Base-by-base conservation (phyloP, 305 asterid species). In the Rubia balearica region DNA sequence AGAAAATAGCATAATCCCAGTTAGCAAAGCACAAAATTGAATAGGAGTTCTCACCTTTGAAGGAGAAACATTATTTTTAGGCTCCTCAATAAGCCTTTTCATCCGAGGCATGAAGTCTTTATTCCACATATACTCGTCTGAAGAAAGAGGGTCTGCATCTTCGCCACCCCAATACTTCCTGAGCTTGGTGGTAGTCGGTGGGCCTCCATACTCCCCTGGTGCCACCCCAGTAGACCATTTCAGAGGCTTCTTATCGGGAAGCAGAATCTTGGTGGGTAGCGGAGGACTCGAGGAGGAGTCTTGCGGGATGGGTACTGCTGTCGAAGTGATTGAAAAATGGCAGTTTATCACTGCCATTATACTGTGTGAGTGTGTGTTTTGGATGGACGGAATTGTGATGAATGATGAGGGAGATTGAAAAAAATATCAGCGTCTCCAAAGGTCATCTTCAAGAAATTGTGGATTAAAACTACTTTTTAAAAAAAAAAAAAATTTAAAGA, bases 111-210 rank as follows among this genome's bases (percentile, higher is more conserved):
- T 87, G 84, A 93, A 90, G 73, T 93, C 96, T 79, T 73, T 93
- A 72, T 93, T 93, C 98, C 98, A 93, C 78, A 93, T 64, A 72
- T 78, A 93, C 68, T 88, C 97, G 74, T 93, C 95, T 45, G 86
- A 72, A 36, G 90, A 85, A 61, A 93, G 91, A 73, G 98, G 97
- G 84, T 93, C 98, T 59, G 83, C 83, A 6, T 86, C 91, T 7
- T 88, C 89, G 61, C 97, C 97, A 56, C 97, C 97, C 97, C 96
- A 93, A 73, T 88, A 90, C 73, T 90, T 93, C 74, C 97, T 76
- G 75, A 89, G 97, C 94, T 88, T 93, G 78, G 97, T 56, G 67
- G 94, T 85, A 61, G 88, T 77, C 40, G 97, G 91, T 63, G 96
- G 94, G 78, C 93, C 96, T 16, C 94, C 96, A 45, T 88, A 89